Percentiles rank a stretch among this genome's conserved stretches.
Conservation (phyloP, 805 yeast species). For the Ogataea philodendri region DNA sequence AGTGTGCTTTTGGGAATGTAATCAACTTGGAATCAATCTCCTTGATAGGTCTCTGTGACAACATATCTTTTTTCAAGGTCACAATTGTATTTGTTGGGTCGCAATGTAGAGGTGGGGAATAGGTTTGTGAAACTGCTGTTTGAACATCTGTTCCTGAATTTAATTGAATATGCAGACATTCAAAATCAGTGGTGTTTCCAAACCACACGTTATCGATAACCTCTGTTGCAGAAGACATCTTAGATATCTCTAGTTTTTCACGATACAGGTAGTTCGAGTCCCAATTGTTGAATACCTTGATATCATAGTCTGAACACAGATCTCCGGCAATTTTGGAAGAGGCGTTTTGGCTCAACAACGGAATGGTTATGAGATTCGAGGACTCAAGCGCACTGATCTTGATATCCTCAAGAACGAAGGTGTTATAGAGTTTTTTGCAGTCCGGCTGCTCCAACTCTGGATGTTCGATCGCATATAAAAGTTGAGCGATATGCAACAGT, state of each 20-base stretch:
- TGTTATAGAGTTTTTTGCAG: conserved; percentile 26
- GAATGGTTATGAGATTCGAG: conserved; percentile 30
- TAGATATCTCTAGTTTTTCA: conserved; percentile 79
- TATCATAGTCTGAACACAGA: conserved; percentile 37
- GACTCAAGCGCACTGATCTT: conserved; percentile 18
- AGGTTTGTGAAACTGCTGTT: no score
- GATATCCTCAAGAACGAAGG: conserved; percentile 28
- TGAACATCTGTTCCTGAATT: conserved; percentile 17
- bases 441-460: conserved; percentile 21
- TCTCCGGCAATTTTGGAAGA: conserved; percentile 28
- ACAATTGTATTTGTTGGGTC: conserved; percentile 52
- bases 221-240: conserved; percentile 77
- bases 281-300: conserved; percentile 54
- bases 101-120: conserved; percentile 45
- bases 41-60: conserved; percentile 22
- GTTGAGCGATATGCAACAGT: conserved; percentile 44
- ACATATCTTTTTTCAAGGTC: conserved; percentile 34
- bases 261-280: conserved; percentile 64
- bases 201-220: conserved; percentile 61
- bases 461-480: conserved; percentile 27
- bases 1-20: conserved; percentile 51
- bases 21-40: conserved; percentile 36
- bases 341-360: conserved; percentile 24
- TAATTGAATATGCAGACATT: conserved; percentile 36
- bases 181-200: conserved; percentile 79